Percentiles rank a stretch among this genome's conserved stretches.
Evolutionary conservation across 2,329 filamentous ascomycete genomes (phyloP).

Genomic region (Nectriaceae sp.): DNA sequence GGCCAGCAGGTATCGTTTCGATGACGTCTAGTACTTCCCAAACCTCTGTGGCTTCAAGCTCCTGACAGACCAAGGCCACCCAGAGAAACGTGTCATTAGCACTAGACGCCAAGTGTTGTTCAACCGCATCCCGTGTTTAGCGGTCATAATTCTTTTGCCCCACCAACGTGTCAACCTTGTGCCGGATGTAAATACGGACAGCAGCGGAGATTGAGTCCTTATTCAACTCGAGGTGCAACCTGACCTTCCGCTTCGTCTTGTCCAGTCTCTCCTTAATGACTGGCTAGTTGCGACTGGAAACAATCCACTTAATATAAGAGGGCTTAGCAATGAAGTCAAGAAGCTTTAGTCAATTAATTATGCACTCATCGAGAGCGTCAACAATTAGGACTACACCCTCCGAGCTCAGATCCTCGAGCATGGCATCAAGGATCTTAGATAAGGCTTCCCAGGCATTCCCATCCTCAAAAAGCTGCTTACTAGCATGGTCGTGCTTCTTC

Average conservation of each 20-base stretch:
- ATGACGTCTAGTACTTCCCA: constrained; percentile 11
- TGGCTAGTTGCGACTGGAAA: constrained; percentile 41
- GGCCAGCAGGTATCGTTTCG: constrained; percentile 31
- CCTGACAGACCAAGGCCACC: constrained; percentile 23
- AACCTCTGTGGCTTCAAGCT: constrained; percentile 12
- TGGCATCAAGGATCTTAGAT: constrained; percentile 37
- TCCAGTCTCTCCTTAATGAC: constrained; percentile 37
- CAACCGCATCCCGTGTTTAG: constrained; percentile 5
- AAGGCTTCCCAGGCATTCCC: constrained; percentile 37
- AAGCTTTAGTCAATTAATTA: constrained; percentile 23
- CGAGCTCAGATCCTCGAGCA: constrained; percentile 39
- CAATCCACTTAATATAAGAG: constrained; percentile 40
- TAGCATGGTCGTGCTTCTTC: constrained; percentile 31
- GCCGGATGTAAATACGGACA: constrained; percentile 36
- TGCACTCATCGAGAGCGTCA: constrained; percentile 48
- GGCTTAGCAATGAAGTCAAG: constrained; percentile 36
- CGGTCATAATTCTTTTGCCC: constrained; percentile 12
- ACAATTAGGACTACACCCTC: constrained; percentile 40
- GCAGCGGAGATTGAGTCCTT: constrained; percentile 32
- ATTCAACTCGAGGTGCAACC: constrained; percentile 40
- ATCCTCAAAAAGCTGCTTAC: constrained; percentile 37
- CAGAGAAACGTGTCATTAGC: constrained; percentile 37
- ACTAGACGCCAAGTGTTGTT: constrained; percentile 27
- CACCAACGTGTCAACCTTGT: constrained; percentile 33
- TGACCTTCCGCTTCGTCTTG: constrained; percentile 15